Evolutionary conservation across 495 filamentous ascomycete genomes (phyloP), one percentile per base, ranked within the genome.

Genomic region (Talaromyces nanjingensis): DNA sequence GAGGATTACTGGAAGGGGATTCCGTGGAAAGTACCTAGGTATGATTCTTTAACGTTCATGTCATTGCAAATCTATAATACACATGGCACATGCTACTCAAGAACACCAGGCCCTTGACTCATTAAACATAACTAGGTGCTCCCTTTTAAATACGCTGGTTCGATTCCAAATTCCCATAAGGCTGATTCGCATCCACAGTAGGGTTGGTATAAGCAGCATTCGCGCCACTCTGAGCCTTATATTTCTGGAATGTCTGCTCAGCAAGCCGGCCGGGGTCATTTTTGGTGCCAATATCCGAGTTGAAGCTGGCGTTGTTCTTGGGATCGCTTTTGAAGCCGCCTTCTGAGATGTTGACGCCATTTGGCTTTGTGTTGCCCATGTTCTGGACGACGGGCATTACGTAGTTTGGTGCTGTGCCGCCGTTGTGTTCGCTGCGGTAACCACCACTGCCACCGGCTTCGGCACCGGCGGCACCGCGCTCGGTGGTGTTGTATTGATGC

Each of bases 261-360:
- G 84, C 85, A 18, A 72, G 63, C 25, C 86, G 72, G n/a, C 84
- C 84, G 22, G 87, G 87, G 74, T 89, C 87, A 64, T 87, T 77
- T 63, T 83, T 68, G 6, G 73, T 73, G 4, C 87, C 87, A 69
- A 89, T 84, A 3, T 87, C 84, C 22, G 76, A 69, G 56, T 69
- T 83, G 70, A 85, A 88, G 68, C 84, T 87, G 16, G 81, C 83
- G 63, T 88, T 89, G 20, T 82, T 78, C 18, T 60, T 72, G 24
- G 76, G 70, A 24, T 74, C 65, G 27, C 72, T 68, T n/a, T 80
- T 72, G 69, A 85, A 82, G 0, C 78, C 83, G 24, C 83, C 83
- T 66, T 87, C 84, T 6, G 66, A 79, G 54, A 87, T 65, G 66
- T 83, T 83, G 67, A 75, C 77, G 27, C 84, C 85, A 57, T 87